Evolutionary conservation across 345 rosid genomes (phyloP).

Genomic region (Bretschneidera sinensis): DNA sequence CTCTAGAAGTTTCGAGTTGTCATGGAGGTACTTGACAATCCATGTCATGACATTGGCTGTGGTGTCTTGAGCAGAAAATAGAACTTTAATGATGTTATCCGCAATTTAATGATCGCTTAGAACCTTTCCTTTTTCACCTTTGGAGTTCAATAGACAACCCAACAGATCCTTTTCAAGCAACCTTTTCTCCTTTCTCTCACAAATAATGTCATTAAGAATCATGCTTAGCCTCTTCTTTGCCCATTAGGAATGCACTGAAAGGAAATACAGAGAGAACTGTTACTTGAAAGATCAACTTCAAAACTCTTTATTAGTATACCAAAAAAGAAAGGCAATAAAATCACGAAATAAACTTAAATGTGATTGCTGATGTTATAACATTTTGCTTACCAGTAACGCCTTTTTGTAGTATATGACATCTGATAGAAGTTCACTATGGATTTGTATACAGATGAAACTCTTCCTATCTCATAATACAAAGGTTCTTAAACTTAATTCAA

Average conservation of each 20-base stretch:
- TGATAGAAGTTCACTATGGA: no score
- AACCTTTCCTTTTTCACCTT: slow-evolving; percentile 36
- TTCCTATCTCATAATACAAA: background rate
- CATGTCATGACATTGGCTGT: slow-evolving; percentile 78
- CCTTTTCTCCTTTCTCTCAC: slow-evolving; percentile 50
- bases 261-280: background rate
- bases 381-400: slow-evolving; percentile 54
- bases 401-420: no score
- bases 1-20: slow-evolving; percentile 58
- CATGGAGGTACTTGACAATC: slow-evolving; percentile 74
- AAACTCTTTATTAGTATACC: background rate
- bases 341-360: background rate
- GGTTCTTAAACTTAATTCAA: background rate
- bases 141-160: slow-evolving; percentile 42
- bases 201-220: slow-evolving; percentile 42
- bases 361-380: background rate
- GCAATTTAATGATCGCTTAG: slow-evolving; percentile 43
- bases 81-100: slow-evolving; percentile 63
- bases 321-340: no score
- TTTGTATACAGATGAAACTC: background rate
- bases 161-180: slow-evolving; percentile 39
- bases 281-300: no score
- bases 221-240: slow-evolving; percentile 52
- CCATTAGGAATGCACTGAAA: slow-evolving; percentile 10
- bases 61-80: slow-evolving; percentile 76